These are phyloP conservation scores for Pythium pectinolyticum DNA, from an alignment of 352 stramenopile genomes.

Conservation along the genomic window DNA sequence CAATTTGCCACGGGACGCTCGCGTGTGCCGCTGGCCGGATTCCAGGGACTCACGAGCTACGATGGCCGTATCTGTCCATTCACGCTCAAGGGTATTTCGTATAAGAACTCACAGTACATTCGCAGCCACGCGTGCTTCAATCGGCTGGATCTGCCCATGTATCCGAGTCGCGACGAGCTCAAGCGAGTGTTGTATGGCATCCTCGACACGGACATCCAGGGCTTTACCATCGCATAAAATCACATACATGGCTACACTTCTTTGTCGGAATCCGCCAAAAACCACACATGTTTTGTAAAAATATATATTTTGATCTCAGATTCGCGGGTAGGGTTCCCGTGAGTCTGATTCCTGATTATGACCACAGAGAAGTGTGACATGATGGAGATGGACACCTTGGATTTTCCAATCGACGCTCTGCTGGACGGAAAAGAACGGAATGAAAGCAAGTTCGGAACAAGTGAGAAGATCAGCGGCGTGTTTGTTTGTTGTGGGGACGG, in stretches of 20 bases:
- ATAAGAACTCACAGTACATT: conserved; percentile 24
- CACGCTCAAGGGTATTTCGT: conserved; percentile 52
- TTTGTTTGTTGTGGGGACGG: too few relatives aligned
- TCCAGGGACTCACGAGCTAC: conserved; percentile 76
- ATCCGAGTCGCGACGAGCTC: conserved; percentile 22
- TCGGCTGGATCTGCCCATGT: conserved; percentile 25
- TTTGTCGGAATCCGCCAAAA: too few relatives aligned
- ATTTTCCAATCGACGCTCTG: too few relatives aligned
- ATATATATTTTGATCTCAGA: too few relatives aligned
- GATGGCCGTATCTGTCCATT: conserved; percentile 77
- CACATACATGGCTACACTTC: background rate
- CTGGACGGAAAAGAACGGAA: too few relatives aligned
- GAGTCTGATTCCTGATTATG: too few relatives aligned
- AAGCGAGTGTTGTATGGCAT: conserved; percentile 25
- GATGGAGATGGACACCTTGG: too few relatives aligned
- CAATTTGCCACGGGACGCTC: conserved; percentile 82
- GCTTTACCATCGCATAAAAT: conserved; percentile 27
- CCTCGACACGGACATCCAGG: conserved; percentile 27
- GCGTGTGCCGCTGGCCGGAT: conserved; percentile 74
- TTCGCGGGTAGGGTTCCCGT: too few relatives aligned
- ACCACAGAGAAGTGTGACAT: too few relatives aligned
- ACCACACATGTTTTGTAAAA: too few relatives aligned
- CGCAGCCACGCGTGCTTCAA: conserved; percentile 35
- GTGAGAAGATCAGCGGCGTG: too few relatives aligned
- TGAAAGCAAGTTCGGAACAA: too few relatives aligned